These are phyloP conservation scores for Canavalia gladiata DNA, from an alignment of 306 rosid species.

Conservation along the genomic window DNA sequence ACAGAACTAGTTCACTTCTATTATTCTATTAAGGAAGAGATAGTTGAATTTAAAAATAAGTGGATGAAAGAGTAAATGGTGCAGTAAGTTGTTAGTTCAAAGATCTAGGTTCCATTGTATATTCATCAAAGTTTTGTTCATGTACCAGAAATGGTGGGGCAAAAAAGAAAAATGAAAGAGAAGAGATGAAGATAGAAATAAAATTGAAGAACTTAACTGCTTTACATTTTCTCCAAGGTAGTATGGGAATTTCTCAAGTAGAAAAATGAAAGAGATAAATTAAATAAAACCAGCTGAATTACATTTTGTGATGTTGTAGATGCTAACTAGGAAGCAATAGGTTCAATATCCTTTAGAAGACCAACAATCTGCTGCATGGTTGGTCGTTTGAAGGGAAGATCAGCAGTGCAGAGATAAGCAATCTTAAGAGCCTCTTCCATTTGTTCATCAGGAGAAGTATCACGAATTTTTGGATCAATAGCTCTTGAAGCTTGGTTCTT, in stretches of 20 bases:
- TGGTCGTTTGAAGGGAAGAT: constrained; percentile 90
- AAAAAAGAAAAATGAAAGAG: constrained; percentile 23
- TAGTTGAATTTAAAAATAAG: neutral
- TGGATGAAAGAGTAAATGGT: constrained; percentile 35
- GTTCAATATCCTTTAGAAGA: constrained; percentile 92
- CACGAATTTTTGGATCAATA: constrained; percentile 82
- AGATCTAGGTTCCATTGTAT: constrained; percentile 50
- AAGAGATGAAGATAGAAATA: constrained; percentile 39
- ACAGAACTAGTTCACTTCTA: neutral
- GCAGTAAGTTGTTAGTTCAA: constrained; percentile 28
- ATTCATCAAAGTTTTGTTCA: constrained; percentile 53
- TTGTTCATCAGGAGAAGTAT: constrained; percentile 68
- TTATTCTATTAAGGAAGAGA: neutral
- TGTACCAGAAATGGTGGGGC: constrained; percentile 46
- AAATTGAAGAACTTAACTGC: constrained; percentile 50
- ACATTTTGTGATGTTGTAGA: constrained; percentile 33
- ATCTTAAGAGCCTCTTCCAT: constrained; percentile 96
- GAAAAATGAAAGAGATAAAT: constrained; percentile 31
- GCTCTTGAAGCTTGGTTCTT: constrained; percentile 71
- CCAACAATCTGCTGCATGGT: constrained; percentile 99
- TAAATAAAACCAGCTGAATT: constrained; percentile 37
- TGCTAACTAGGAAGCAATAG: constrained; percentile 51
- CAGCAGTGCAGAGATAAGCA: constrained; percentile 97
- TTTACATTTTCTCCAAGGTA: constrained; percentile 57
- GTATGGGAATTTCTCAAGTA: constrained; percentile 50